Evolutionary conservation across 2,329 filamentous ascomycete species (phyloP), one percentile per base, ranked within the genome.

Genomic region (Aureobasidium pullulans): DNA sequence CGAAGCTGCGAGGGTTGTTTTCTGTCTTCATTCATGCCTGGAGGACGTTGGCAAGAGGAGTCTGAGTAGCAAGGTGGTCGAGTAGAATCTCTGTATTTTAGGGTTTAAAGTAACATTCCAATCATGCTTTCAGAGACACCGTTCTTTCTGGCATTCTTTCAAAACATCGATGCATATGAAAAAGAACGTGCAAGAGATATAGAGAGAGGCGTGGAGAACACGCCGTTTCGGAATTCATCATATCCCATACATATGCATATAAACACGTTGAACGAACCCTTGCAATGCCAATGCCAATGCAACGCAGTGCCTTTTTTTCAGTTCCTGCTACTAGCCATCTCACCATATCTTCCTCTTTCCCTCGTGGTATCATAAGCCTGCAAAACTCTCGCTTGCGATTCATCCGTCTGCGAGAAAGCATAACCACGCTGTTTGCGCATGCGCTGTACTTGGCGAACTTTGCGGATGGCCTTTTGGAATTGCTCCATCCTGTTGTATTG

Each of bases 381-480:
- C 70, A 99, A 81, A 63, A 99, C 89, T 67, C 93, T 84, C 66
- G 93, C 96, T 77, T 97, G 94, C 68, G 87, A 90, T 75, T 99
- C 94, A 72, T 99, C 94, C 61, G 93, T 95, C 75, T 96, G 92
- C 67, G 90, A 96, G 76, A 99, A 99, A 63, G 94, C 94, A 71
- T 99, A 99, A 36, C 94, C 94, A 70, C 94, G 88, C 77, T 99
- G 94, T 77, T 99, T 99, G 72, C 94, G 90, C 94, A 97, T 99
- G 64, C 94, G 89, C 77, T 97, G 94, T 42, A 97, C 94, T 75
- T 99, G 94, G 54, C 94, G 85, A 57, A 99, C 94, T 77, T 99
- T 99, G 69, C 94, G 88, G 70, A 99, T 97, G 23, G 94, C 94
- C 76, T 99, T 99, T 77, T 99, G 94, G 80, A 99, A 99, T 76